Evolutionary conservation across 225 moss, liverwort and hornwort species (phyloP).

Genomic region (Pleurozium schreberi): DNA sequence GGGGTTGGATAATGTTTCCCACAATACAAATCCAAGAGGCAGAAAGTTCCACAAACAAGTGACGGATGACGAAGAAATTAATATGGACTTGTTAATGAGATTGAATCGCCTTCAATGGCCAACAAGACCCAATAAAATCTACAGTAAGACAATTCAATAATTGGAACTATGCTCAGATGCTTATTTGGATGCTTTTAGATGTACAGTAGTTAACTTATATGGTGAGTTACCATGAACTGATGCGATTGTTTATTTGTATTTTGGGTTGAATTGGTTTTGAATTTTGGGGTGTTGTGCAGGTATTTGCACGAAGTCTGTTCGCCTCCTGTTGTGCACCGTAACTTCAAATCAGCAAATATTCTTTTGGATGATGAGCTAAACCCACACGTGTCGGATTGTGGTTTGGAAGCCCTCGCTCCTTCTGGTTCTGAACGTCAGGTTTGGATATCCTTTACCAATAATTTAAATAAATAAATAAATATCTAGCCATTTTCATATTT

Average conservation of each 20-base stretch:
- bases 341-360: constrained; percentile 60
- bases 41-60: background rate
- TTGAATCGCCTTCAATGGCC: background rate
- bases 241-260: background rate
- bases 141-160: too few species aligned
- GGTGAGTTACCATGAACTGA: background rate
- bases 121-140: background rate
- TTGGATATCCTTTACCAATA: background rate
- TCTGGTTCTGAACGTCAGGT: constrained; percentile 54
- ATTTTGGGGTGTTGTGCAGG: background rate
- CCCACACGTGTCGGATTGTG: constrained; percentile 64
- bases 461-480: background rate
- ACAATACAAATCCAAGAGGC: background rate
- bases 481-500: too few species aligned
- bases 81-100: background rate
- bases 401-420: constrained; percentile 43
- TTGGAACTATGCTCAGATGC: background rate
- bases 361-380: constrained; percentile 54
- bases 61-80: background rate
- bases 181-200: background rate
- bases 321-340: constrained; percentile 64
- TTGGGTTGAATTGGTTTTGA: background rate
- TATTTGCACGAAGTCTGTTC: constrained; percentile 65
- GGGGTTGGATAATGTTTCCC: background rate
- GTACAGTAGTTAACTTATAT: too few species aligned